Evolutionary conservation across 345 rosid species (phyloP).

Genomic region (Aegle marmelos): DNA sequence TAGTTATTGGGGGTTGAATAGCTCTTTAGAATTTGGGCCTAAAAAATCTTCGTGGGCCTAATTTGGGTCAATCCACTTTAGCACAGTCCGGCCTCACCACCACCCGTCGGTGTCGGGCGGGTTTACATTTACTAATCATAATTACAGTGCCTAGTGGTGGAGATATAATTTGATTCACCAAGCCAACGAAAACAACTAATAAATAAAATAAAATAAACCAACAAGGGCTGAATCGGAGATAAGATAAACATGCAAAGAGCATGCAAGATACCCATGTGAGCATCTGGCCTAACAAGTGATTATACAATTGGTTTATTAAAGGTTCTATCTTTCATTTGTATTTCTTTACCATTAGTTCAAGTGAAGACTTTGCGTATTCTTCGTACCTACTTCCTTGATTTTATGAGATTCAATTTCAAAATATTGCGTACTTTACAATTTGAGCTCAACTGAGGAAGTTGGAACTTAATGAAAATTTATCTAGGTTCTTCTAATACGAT

Average conservation of each 20-base stretch:
- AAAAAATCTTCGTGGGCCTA: no score
- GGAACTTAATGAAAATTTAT: not conserved
- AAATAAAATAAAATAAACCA: not conserved
- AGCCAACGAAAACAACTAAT: no score
- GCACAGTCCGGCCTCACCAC: no score
- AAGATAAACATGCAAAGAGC: not conserved
- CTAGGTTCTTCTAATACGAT: no score
- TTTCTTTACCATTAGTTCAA: not conserved
- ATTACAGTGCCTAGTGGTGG: no score
- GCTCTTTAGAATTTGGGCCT: no score
- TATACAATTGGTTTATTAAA: not conserved
- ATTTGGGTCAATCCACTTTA: no score
- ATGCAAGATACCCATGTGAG: not conserved
- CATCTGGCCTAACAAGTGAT: not conserved
- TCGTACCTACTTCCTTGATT: no score
- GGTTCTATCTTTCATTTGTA: not conserved
- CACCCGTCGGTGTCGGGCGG: no score
- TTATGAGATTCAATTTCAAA: not conserved
- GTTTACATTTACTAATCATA: no score
- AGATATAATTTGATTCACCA: no score
- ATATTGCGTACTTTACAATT: not conserved
- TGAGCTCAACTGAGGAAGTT: conserved; percentile 5
- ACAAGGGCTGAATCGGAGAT: not conserved
- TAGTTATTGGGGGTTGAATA: no score
- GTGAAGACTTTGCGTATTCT: not conserved